Evolutionary conservation across 306 rosid genomes (phyloP), one percentile per base, ranked within the genome.

Genomic region (Dicorynia guianensis): DNA sequence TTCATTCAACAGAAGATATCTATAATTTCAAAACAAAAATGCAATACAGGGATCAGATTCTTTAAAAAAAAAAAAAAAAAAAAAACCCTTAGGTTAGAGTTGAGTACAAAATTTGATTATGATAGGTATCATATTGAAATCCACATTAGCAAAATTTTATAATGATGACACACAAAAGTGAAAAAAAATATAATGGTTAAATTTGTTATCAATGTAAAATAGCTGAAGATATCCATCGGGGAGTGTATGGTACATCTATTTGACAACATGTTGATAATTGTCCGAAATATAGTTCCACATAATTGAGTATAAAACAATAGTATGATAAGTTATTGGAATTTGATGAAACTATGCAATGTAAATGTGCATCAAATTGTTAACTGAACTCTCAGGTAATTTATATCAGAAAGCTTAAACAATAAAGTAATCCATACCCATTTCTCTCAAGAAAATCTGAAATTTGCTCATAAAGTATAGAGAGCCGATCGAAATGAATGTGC

Each of bases 401-500:
- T 18, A 20, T 57, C 46, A 71, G 57, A 40, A 75, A 49, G 19
- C 19, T 34, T 39, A 36, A 66, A 47, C 59, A 56, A 17, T 25
- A 73, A 65, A 50, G 67, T 72, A 76, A 56, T 67, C 7, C 90
- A 64, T 80, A 90, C 97, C 96, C 93, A 67, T 88, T 92, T 82
- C 85, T 85, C 84, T 92, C 93, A 5, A 92, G 82, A 76, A 90
- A 90, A 82, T 92, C 97, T 1, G 87, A 79, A 39, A 92, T 88
- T 84, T 92, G 92, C 53, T 90, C 97, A 66, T 83, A 87, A 69
- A 92, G 96, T 71, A 88, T 74, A 7, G 96, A 88, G 63, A 92
- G 96, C 76, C 89, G 93, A 81, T 92, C 96, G 18, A 90, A 92
- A 87, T 90, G 97, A 85, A 92, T 53, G 13, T 90, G 96, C 65